Base-by-base conservation (phyloP, 768 basidiomycete species). In the Mycena olivaceomarginata region DNA sequence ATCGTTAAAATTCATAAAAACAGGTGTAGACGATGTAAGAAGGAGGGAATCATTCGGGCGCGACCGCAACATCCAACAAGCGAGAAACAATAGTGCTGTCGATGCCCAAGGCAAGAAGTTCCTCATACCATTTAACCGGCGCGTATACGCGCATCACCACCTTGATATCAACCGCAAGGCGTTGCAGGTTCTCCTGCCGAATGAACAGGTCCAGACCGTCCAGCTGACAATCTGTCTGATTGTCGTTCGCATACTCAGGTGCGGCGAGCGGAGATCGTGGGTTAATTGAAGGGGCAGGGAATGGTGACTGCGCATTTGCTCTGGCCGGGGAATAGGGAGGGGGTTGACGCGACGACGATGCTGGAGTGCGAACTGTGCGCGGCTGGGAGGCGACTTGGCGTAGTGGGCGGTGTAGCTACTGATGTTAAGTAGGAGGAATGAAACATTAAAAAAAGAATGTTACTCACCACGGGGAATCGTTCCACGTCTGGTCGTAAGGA, bases 61-160 rank as follows among this genome's bases (percentile, higher is more conserved):
- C n/a, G n/a, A n/a, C n/a, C n/a, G n/a, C 59, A 39, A 13, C 31
- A 56, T 56, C 67, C 6, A 69, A 4, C 10, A 70, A 20, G 8
- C 13, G 13, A 4, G 68, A 25, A 8, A 70, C 18, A 9, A 48
- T 22, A 10, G 57, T 2, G 2, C 8, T 6, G 2, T 11, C 18
- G 11, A 70, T 31, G 12, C 60, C 59, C 57, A 71, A 63, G 7
- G 5, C 22, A 5, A 16, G 5, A 11, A 71, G 15, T 18, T 71
- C 70, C n/a, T 71, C 31, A 12, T 71, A 22, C 70, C 70, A 71
- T 63, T 71, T 63, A 6, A n/a, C 60, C 20, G n/a, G 68, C 3
- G 22, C 3, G 9, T 11, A 20, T 8, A 1, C 60, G n/a, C 60
- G 70, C 13, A 63, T 46, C 59, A 71, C 60, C 45, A 71, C 1